Conservation (phyloP, 1,139 yeast species). For the Taphrina deformans region DNA sequence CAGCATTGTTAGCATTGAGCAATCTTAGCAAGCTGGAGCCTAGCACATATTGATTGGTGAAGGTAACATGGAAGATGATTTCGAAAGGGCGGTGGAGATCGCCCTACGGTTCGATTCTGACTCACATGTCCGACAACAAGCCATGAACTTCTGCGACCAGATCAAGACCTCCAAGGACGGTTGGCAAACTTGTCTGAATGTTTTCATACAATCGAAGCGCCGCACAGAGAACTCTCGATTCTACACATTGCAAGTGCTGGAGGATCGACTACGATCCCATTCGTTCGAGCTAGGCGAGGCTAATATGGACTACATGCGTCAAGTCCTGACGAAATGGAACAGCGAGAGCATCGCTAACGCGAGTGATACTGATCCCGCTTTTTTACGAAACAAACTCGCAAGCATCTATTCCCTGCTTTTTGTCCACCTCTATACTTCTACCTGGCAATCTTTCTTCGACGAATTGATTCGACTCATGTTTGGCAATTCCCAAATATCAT, state of each 20-base stretch:
- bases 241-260: conserved; percentile 78
- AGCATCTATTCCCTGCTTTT: conserved; percentile 72
- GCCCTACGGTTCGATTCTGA: conserved; percentile 82
- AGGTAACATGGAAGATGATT: conserved; percentile 69
- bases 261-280: conserved; percentile 54
- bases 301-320: conserved; percentile 53
- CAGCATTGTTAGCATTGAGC: no score
- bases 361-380: conserved; percentile 38
- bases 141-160: conserved; percentile 73
- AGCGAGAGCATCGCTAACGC: conserved; percentile 32
- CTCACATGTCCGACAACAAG: conserved; percentile 54
- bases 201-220: conserved; percentile 52
- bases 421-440: conserved; percentile 60
- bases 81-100: conserved; percentile 88
- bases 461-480: conserved; percentile 55
- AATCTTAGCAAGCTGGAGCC: neutral
- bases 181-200: conserved; percentile 69
- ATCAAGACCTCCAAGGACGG: conserved; percentile 76
- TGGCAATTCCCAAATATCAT: conserved; percentile 39
- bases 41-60: neutral
- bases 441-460: conserved; percentile 67
- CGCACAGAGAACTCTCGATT: conserved; percentile 54
- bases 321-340: conserved; percentile 52
- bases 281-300: conserved; percentile 45
- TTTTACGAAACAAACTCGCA: conserved; percentile 73